Conservation (phyloP, 2,329 filamentous ascomycete species). For the Trichoderma harzianum region DNA sequence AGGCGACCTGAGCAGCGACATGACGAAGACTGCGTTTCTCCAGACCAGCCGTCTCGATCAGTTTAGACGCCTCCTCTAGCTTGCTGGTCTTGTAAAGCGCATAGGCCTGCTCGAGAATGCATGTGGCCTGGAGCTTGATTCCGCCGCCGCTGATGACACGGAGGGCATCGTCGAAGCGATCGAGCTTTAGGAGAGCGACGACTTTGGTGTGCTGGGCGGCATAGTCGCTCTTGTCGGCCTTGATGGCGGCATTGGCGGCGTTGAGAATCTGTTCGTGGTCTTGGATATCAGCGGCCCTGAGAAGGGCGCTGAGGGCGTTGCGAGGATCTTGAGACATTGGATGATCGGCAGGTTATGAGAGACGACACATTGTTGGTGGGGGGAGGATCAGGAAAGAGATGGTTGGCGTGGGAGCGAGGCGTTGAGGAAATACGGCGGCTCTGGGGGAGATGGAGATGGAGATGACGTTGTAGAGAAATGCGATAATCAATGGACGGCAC, state of each 20-base stretch:
- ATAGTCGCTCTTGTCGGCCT: conserved; percentile 55
- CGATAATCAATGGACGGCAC: background rate
- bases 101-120: conserved; percentile 70
- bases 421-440: background rate
- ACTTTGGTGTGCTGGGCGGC: conserved; percentile 67
- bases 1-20: conserved; percentile 64
- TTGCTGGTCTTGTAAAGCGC: conserved; percentile 78
- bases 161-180: conserved; percentile 76
- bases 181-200: conserved; percentile 75
- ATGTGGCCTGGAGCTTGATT: conserved; percentile 56
- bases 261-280: conserved; percentile 74
- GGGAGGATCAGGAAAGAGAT: background rate
- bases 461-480: background rate
- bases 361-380: conserved; percentile 18
- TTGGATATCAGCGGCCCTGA: conserved; percentile 54
- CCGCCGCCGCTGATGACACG: conserved; percentile 64
- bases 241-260: conserved; percentile 59
- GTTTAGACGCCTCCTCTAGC: conserved; percentile 59
- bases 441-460: background rate
- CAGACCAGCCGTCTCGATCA: conserved; percentile 35
- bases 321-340: conserved; percentile 46
- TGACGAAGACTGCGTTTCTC: conserved; percentile 44
- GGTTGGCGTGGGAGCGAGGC: background rate
- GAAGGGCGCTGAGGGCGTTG: conserved; percentile 50
- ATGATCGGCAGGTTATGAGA: conserved; percentile 17